Conservation (phyloP, 2,329 filamentous ascomycete genomes). For the Calonectria hawksworthii region DNA sequence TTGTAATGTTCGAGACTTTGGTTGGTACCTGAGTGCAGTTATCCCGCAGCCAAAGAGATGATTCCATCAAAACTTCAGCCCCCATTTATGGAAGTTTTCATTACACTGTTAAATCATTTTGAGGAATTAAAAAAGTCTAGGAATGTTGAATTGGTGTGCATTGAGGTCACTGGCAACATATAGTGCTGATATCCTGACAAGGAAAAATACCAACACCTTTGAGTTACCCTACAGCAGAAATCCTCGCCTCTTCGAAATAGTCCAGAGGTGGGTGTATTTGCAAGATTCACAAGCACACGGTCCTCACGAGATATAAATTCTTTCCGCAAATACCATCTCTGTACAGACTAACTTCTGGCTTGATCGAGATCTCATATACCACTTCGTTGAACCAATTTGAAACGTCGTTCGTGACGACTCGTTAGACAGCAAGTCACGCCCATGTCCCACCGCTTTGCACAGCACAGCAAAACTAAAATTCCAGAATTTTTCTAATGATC, state of each 20-base stretch:
- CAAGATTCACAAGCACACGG: accelerated
- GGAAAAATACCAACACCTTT: too few species aligned
- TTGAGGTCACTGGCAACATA: neutral
- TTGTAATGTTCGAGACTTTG: too few species aligned
- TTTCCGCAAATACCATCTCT: too few species aligned
- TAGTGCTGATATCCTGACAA: neutral
- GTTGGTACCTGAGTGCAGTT: too few species aligned
- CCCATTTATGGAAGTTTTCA: neutral
- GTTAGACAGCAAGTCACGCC: too few species aligned
- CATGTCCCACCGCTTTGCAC: neutral
- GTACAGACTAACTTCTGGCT: too few species aligned
- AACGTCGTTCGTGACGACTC: too few species aligned
- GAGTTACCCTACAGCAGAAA: neutral
- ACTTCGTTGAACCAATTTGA: too few species aligned
- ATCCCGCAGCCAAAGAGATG: too few species aligned
- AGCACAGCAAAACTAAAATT: neutral
- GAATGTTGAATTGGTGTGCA: neutral
- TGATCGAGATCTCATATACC: too few species aligned
- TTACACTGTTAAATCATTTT: neutral
- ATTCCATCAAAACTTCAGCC: neutral
- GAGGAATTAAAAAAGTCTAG: neutral
- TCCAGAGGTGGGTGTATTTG: neutral
- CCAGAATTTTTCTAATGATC: neutral
- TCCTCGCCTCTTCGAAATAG: neutral
- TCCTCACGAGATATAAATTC: too few species aligned